Evolutionary conservation across 148 eudicot genomes (phyloP), one percentile per base, ranked within the genome.

Genomic region (Dysphania ambrosioides): DNA sequence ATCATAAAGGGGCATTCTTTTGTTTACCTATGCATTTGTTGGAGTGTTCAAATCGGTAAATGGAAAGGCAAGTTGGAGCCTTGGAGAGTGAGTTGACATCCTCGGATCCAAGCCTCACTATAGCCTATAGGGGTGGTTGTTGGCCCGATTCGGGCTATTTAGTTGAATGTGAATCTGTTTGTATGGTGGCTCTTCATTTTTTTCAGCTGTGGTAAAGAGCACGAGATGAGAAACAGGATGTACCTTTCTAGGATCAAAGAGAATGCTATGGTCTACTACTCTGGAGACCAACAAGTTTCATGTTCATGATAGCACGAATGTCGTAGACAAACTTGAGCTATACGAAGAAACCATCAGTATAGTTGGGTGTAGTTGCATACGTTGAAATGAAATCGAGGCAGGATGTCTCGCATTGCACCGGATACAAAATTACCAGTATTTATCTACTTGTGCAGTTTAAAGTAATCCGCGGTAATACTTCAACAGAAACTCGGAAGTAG

Each of bases 271-370:
- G 34, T 75, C 21, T 75, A 49, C 63, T 75, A 66, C 41, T 75
- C 71, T 66, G 35, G 71, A 51, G 11, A 75, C 78, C 12, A 1
- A 36, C 16, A 65, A 65, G 36, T 75, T 65, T 65, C 59, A 75
- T 13, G 61, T 55, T 35, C 21, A 27, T 26, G 63, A 35, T 26
- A n/a, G 41, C 2, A 26, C 24, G 4, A 47, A 34, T 1, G 0
- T 19, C 31, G 10, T 53, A 21, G 63, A 51, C 40, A 2, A 13
- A 66, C 38, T 65, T 53, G 15, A 15, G 40, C 12, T 38, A 15
- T 47, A 27, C 66, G 15, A 27, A 72, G 63, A 8, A 31, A 16
- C 65, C 53, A 26, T 15, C 36, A 23, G n/a, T 58, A 35, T 34
- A 57, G 65, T 72, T 72, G 75, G 75, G 34, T 58, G 60, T 58